phyloP scores from a whole-genome alignment of 768 basidiomycete species.

The Dacryopinax primogenitus region DNA sequence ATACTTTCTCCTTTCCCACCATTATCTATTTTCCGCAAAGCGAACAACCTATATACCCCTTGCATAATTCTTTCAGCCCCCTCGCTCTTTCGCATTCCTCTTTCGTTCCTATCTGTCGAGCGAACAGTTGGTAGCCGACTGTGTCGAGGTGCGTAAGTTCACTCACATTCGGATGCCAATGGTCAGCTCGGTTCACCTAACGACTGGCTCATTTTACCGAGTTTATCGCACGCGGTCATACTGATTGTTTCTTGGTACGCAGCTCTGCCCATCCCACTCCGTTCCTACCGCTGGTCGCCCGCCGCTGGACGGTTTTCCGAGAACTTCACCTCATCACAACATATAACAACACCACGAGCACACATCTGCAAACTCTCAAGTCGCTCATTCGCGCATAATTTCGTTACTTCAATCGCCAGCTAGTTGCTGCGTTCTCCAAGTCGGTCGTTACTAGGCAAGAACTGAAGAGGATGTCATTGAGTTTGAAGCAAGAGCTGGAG shows the following conservation, averaged over 20 bases:
- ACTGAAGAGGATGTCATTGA: background rate
- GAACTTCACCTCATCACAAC: background rate
- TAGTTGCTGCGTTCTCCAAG: background rate
- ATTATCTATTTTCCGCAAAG: background rate
- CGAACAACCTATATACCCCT: slow-evolving; percentile 7
- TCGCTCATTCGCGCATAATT: background rate
- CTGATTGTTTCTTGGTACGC: background rate
- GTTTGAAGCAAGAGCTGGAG: slow-evolving; percentile 43
- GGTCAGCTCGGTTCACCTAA: background rate
- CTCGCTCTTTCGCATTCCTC: background rate
- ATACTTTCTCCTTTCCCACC: background rate
- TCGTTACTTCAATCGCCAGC: background rate
- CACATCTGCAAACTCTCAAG: too few relatives aligned
- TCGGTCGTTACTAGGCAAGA: background rate
- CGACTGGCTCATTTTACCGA: background rate
- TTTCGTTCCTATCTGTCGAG: background rate
- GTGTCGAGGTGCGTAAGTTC: slow-evolving; percentile 1
- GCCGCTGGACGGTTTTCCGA: slow-evolving; percentile 5
- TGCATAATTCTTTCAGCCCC: background rate
- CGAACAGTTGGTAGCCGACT: slow-evolving; percentile 1
- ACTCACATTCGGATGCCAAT: background rate
- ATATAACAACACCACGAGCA: background rate
- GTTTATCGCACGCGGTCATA: background rate
- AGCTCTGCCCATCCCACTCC: slow-evolving; percentile 5
- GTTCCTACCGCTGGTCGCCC: background rate